phyloP scores from a whole-genome alignment of 345 rosid species.

The Passiflora organensis region DNA sequence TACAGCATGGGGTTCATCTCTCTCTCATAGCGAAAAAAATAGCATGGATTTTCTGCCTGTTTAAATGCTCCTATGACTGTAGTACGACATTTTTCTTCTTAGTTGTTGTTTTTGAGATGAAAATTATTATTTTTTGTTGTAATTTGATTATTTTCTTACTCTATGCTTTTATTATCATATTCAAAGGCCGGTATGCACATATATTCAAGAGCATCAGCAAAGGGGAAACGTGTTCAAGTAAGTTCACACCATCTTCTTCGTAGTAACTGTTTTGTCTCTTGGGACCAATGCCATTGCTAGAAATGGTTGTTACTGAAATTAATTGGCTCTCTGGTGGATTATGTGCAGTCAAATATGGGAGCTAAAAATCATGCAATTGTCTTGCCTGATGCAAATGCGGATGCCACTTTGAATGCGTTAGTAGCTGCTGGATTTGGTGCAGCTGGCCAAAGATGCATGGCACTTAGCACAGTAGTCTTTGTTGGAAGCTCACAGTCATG shows the following conservation, averaged over 20 bases:
- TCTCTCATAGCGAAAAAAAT: too few relatives aligned
- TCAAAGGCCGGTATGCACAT: slow-evolving; percentile 97
- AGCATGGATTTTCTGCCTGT: too few relatives aligned
- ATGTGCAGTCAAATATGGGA: slow-evolving; percentile 88
- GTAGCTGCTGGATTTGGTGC: slow-evolving; percentile 99
- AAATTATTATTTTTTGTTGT: too few relatives aligned
- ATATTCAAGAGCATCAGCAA: slow-evolving; percentile 81
- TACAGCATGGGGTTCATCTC: too few relatives aligned
- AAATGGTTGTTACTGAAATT: slow-evolving; percentile 5
- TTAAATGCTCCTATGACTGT: too few relatives aligned
- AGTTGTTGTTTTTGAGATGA: not conserved
- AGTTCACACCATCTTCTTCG: slow-evolving; percentile 9
- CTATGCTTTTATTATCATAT: slow-evolving; percentile 10
- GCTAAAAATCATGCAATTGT: slow-evolving; percentile 94
- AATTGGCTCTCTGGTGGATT: slow-evolving; percentile 12
- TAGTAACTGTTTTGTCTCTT: not conserved
- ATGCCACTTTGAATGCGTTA: slow-evolving; percentile 78
- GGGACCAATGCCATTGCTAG: not conserved
- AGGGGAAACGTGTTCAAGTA: slow-evolving; percentile 96
- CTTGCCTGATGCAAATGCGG: slow-evolving; percentile 72
- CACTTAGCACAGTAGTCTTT: slow-evolving; percentile 84
- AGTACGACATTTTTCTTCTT: not conserved
- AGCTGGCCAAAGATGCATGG: slow-evolving; percentile 99
- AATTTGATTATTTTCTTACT: slow-evolving; percentile 10
- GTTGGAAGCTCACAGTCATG: slow-evolving; percentile 75